Conservation (phyloP, 208 protist species). For the Herpetomonas samuelpessoai region DNA sequence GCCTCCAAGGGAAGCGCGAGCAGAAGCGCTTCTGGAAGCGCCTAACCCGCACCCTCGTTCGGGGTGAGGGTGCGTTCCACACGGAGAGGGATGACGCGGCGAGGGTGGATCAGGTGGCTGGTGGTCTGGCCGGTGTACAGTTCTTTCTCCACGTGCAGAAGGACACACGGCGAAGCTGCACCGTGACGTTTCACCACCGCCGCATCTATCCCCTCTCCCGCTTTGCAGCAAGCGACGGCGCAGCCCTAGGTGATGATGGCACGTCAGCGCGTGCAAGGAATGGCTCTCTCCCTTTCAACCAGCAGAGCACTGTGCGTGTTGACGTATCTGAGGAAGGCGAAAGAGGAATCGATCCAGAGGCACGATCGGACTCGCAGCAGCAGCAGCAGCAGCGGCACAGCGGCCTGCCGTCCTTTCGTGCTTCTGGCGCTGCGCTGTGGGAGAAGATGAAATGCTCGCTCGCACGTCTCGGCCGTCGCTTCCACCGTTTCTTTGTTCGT, state of each 20-base stretch:
- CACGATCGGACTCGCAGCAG: no score
- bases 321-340: no score
- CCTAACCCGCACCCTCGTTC: slow-evolving; percentile 7
- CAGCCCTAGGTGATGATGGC: no score
- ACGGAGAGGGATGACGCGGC: neutral
- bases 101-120: neutral
- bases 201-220: no score
- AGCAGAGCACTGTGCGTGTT: no score
- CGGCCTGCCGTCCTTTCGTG: neutral
- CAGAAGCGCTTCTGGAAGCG: slow-evolving; percentile 5
- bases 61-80: neutral
- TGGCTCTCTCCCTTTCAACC: no score
- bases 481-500: neutral
- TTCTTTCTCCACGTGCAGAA: neutral
- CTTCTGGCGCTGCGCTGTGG: neutral
- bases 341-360: no score
- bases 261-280: no score
- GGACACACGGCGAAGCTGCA: neutral
- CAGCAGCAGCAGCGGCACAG: no score
- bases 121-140: neutral
- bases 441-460: neutral
- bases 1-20: slow-evolving; percentile 9
- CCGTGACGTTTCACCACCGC: neutral
- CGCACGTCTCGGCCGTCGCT: neutral
- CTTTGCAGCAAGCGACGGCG: no score